Evolutionary conservation across 306 rosid genomes (phyloP).

Genomic region (Mucuna pruriens): DNA sequence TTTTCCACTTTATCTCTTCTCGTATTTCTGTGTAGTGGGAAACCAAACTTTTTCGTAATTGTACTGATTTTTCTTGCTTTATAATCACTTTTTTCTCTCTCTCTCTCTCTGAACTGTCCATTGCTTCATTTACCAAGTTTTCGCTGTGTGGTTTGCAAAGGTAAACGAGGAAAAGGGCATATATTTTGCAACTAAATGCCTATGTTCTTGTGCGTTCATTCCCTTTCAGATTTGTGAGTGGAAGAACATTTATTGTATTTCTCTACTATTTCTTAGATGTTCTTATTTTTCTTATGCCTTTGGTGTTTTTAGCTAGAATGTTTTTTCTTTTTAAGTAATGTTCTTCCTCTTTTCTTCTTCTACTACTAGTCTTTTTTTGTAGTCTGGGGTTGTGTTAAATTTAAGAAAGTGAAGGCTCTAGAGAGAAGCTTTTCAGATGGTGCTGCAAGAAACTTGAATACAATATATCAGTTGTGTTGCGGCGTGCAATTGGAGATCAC

Average conservation of each 20-base stretch:
- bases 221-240: constrained; percentile 41
- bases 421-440: constrained; percentile 36
- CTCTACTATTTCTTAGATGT: not conserved
- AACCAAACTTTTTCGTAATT: constrained; percentile 32
- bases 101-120: constrained; percentile 15
- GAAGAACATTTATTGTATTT: not conserved
- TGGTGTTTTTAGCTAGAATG: constrained; percentile 3
- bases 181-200: constrained; percentile 18
- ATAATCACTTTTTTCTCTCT: not conserved
- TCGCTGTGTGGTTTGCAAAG: constrained; percentile 32
- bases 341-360: constrained; percentile 4
- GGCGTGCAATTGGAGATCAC: constrained; percentile 33
- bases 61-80: constrained; percentile 42
- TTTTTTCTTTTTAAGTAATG: not conserved
- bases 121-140: constrained; percentile 33
- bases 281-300: not conserved
- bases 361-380: not conserved
- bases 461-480: not conserved
- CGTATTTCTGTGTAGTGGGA: constrained; percentile 68
- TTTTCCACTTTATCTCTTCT: constrained; percentile 53
- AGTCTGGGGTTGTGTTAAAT: not conserved
- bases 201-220: constrained; percentile 8
- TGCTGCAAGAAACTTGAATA: not conserved
- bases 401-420: constrained; percentile 4
- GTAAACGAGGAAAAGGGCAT: constrained; percentile 34